Evolutionary conservation across 306 rosid species (phyloP), one percentile per base, ranked within the genome.

Genomic region (Acacia melanoxylon): DNA sequence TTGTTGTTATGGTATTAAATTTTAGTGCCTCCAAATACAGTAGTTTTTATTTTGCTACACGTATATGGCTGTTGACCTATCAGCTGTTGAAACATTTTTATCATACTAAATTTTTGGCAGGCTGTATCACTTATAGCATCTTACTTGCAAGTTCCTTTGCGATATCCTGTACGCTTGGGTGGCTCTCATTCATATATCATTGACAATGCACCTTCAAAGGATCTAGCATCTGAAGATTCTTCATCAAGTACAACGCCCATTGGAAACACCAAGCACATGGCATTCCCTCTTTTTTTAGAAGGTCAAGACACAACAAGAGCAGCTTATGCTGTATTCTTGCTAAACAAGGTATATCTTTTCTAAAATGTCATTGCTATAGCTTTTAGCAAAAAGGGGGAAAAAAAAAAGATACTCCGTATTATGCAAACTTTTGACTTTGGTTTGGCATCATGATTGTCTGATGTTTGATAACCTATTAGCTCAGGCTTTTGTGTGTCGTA

Each of bases 301-400:
- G 99, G 98, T 68, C 98, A 93, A 84, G 99, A 96, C 88, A 96
- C 96, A 70, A 93, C 98, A 37, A 93, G 92, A 85, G 96, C 97
- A 11, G 97, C 94, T 80, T 96, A 96, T 82, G 99, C 97, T 31
- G 92, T 93, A 69, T 96, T 96, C 89, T 90, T 96, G 72, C 78
- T 96, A 80, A 95, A 94, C 85, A 96, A 96, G 98, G 99, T 95
- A 80, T 72, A 58, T 69, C 71, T 74, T 37, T 78, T 78, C 65
- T n/a, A 37, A 3, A 65, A n/a, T 40, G 17, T n/a, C 44, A 63
- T 54, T 25, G 52, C 67, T 76, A 48, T 40, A n/a, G 9, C 27
- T 41, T 59, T 22, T 68, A 40, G n/a, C 31, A 20, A 44, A 24
- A 35, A 1, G 33, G 16, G 3, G 10, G 27, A 27, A 62, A 5